Evolutionary conservation across 1,284 basidiomycete genomes (phyloP), one percentile per base, ranked within the genome.

Genomic region (Trichosporon ovoides): DNA sequence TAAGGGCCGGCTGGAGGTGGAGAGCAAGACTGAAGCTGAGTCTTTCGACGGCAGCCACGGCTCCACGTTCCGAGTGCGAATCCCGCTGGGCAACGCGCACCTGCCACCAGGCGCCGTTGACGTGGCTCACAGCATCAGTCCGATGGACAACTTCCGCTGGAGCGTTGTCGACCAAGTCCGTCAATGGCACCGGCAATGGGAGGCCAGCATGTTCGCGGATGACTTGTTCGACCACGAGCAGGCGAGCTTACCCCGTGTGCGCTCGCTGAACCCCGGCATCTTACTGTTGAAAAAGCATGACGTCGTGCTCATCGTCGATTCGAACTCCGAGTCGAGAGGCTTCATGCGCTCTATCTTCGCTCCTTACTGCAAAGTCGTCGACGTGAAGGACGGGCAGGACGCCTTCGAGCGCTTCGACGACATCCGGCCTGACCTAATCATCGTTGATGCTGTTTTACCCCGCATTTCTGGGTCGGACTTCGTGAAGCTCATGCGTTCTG

Each of bases 391-490:
- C 56, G 79, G 79, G 0, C 46, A 67, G 35, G 72, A 78, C 53
- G 78, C 75, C 2, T 60, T 79, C 18, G 67, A 75, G 4, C 54
- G 72, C n/a, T 72, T 72, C 46, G 56, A 65, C 28, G 58, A 56
- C 14, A 52, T 52, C 7, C 50, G 60, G 7, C 68, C 73, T 48
- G 64, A 75, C 40, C 61, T 76, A 19, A 73, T 80, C 56, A 65
- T 79, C 11, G 72, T 75, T 1, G 80, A 81, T 56, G 73, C 78
- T 7, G 77, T 77, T 72, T 77, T 80, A 75, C 77, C 77, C 2
- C 64, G 66, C 28, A 66, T 73, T 51, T 36, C 19, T 40, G 74
- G 74, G 1, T 68, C 68, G 46, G 72, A 66, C 7, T 55, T 76
- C 7, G 58, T 76, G 6, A 46, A 38, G 1, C 66, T 62, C 0